A percentile compares a stretch with the other conserved stretches of the same genome.
Evolutionary conservation across 2,329 filamentous ascomycete species (phyloP).

Genomic region (Aspergillus sp.): DNA sequence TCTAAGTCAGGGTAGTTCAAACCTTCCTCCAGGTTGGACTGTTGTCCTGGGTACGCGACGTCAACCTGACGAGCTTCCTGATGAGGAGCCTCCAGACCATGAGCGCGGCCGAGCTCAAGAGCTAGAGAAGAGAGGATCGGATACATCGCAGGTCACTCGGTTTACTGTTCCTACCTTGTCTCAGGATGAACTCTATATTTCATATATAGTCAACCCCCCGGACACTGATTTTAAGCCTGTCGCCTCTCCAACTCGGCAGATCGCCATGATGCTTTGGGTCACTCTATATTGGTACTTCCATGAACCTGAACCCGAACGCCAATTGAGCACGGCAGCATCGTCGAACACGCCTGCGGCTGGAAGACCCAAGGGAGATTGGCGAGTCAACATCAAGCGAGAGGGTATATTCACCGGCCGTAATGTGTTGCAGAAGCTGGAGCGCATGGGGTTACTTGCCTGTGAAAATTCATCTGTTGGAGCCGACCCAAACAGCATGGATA

Average conservation of each 20-base stretch:
- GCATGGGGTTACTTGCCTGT: conserved; percentile 81
- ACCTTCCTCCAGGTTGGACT: conserved; percentile 79
- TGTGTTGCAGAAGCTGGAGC: conserved; percentile 83
- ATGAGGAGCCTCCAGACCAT: conserved; percentile 8
- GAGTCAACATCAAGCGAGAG: conserved; percentile 77
- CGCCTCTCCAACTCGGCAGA: conserved; percentile 78
- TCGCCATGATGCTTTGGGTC: conserved; percentile 96
- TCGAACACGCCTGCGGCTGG: conserved; percentile 66
- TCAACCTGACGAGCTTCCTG: conserved; percentile 36
- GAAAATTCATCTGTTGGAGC: conserved; percentile 74
- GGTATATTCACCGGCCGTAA: conserved; percentile 85
- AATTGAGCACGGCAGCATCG: conserved; percentile 63
- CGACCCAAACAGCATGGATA: conserved; percentile 56
- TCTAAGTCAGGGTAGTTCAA: conserved; percentile 64
- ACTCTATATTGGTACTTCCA: conserved; percentile 98
- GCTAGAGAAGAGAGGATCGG: conserved; percentile 21
- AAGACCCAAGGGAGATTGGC: conserved; percentile 81
- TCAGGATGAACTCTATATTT: conserved; percentile 84
- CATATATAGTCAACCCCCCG: conserved; percentile 82
- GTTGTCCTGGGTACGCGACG: conserved; percentile 75
- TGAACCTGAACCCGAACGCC: conserved; percentile 69
- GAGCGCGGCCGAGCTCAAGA: conserved; percentile 16
- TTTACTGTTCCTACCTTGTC: conserved; percentile 74
- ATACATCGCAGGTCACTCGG: conserved; percentile 42
- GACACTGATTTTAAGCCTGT: conserved; percentile 76